These are phyloP conservation scores for Xylaria telfairii DNA, from an alignment of 495 filamentous ascomycete species.

Conservation along the genomic window DNA sequence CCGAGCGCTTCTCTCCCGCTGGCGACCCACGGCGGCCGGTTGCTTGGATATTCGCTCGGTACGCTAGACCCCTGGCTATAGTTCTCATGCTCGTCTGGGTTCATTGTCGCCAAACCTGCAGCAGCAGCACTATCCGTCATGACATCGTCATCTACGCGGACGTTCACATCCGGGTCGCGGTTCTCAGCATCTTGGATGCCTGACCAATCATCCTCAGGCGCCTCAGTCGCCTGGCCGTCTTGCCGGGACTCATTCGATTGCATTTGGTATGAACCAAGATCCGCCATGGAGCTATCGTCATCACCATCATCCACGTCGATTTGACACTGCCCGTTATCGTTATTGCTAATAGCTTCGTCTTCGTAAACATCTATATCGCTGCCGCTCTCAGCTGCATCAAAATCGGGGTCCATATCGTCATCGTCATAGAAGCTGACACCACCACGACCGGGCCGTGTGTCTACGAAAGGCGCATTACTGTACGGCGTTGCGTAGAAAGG, in stretches of 20 bases:
- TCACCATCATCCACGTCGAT: constrained; percentile 27
- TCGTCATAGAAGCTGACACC: constrained; percentile 24
- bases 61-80: constrained; percentile 45
- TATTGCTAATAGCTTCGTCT: constrained; percentile 40
- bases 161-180: constrained; percentile 39
- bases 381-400: constrained; percentile 38
- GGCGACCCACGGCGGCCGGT: constrained; percentile 35
- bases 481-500: constrained; percentile 62
- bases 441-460: constrained; percentile 25
- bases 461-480: constrained; percentile 52
- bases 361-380: constrained; percentile 45
- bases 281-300: constrained; percentile 35
- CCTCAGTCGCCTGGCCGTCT: constrained; percentile 44
- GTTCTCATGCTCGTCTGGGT: constrained; percentile 35
- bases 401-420: constrained; percentile 33
- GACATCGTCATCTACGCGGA: constrained; percentile 33
- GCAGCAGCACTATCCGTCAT: constrained; percentile 30
- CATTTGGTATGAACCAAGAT: constrained; percentile 26
- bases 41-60: constrained; percentile 50
- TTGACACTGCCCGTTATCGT: constrained; percentile 4
- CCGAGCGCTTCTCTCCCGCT: constrained; percentile 4
- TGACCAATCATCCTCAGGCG: constrained; percentile 52
- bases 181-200: constrained; percentile 56
- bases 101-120: neutral
- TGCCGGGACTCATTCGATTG: constrained; percentile 34